phyloP scores from a whole-genome alignment of 768 basidiomycete species.

The Tricholoma furcatifolium region DNA sequence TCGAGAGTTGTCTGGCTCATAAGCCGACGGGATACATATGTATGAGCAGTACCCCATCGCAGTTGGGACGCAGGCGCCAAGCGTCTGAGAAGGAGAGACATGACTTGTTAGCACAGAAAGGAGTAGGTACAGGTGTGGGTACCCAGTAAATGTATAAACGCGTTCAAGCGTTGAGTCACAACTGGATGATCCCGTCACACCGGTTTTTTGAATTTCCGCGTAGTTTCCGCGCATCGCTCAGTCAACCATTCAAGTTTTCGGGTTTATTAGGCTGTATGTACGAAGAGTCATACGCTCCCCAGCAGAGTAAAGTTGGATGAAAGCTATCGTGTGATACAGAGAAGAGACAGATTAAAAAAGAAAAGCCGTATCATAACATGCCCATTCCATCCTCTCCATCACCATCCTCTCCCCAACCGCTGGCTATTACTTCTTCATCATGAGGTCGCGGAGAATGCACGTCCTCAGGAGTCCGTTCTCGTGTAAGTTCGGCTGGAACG shows the following conservation, averaged over 20 bases:
- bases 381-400: conserved; percentile 78
- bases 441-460: conserved; percentile 33
- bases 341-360: not conserved
- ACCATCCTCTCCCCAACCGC: conserved; percentile 71
- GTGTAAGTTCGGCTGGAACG: conserved; percentile 14
- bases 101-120: conserved; percentile 1
- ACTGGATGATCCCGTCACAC: too few species aligned
- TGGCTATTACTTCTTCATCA: conserved; percentile 64
- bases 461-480: conserved; percentile 21
- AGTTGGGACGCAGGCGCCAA: conserved; percentile 7
- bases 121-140: not conserved
- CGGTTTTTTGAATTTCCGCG: too few species aligned
- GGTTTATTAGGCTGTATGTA: too few species aligned
- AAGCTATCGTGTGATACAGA: not conserved
- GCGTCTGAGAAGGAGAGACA: conserved; percentile 14
- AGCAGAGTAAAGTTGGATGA: not conserved
- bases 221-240: too few species aligned
- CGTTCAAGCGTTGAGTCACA: too few species aligned
- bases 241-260: too few species aligned
- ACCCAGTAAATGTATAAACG: too few species aligned
- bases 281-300: not conserved
- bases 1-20: conserved; percentile 13
- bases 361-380: conserved; percentile 41
- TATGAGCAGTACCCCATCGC: conserved; percentile 15
- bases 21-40: conserved; percentile 6